Evolutionary conservation across 73 alveolate genomes (phyloP).

Genomic region (Paramecium primaurelia): DNA sequence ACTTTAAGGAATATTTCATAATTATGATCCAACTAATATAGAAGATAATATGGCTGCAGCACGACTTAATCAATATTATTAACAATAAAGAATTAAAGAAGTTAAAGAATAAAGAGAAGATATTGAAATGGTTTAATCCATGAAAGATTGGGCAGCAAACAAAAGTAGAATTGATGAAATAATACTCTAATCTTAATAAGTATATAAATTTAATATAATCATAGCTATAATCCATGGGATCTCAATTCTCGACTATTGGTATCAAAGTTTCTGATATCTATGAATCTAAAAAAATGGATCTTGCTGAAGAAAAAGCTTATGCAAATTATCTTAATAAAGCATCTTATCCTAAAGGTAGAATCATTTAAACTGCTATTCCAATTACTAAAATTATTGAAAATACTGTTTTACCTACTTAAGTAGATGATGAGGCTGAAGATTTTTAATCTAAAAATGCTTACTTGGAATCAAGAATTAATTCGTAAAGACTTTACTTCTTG

Average conservation of each 20-base stretch:
- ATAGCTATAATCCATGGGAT: background rate
- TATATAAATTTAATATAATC: background rate
- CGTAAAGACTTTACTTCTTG: background rate
- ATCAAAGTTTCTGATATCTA: constrained; percentile 5
- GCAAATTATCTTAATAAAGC: background rate
- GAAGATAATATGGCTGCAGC: constrained; percentile 24
- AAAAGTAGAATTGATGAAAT: constrained; percentile 44
- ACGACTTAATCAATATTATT: background rate
- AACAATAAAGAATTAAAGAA: background rate
- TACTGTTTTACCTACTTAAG: background rate
- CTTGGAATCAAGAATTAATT: background rate
- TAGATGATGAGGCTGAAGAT: constrained; percentile 39
- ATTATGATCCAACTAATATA: constrained; percentile 12
- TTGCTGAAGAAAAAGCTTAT: constrained; percentile 25
- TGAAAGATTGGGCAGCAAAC: constrained; percentile 22
- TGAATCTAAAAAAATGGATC: constrained; percentile 31
- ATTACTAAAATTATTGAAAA: background rate
- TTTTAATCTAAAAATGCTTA: background rate
- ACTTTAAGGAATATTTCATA: background rate
- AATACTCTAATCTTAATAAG: background rate
- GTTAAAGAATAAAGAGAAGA: background rate
- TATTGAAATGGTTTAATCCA: background rate
- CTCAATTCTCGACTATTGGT: constrained; percentile 8
- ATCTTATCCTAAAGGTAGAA: background rate
- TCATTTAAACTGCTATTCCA: background rate